A percentile compares a stretch with the other conserved stretches of the same genome.
These are phyloP conservation scores for Saxispiralis lemnorum DNA, from an alignment of 495 filamentous ascomycete species.

Conservation along the genomic window DNA sequence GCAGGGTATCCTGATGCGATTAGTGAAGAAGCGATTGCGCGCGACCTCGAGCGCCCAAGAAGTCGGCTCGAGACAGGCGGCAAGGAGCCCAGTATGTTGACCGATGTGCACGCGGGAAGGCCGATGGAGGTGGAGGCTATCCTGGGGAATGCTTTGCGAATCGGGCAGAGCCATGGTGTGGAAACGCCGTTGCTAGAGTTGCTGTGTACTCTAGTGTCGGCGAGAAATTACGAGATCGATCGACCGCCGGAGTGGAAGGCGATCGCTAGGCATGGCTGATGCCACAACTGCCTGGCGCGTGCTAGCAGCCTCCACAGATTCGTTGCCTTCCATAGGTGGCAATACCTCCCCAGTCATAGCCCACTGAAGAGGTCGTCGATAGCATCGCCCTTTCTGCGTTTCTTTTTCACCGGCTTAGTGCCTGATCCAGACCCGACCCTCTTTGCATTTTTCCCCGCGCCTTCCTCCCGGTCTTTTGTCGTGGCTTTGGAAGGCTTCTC, in stretches of 20 bases:
- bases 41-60: conserved; percentile 25
- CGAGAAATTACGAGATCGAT: conserved; percentile 21
- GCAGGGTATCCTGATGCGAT: conserved; percentile 28
- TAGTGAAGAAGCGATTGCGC: conserved; percentile 25
- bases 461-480: not conserved
- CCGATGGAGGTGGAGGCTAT: conserved; percentile 37
- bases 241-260: conserved; percentile 23
- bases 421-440: not conserved
- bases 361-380: conserved; percentile 47
- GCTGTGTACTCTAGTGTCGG: conserved; percentile 20
- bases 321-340: not conserved
- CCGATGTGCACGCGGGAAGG: conserved; percentile 26
- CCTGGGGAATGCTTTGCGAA: conserved; percentile 31
- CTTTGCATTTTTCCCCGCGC: conserved; percentile 1
- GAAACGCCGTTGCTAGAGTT: conserved; percentile 27
- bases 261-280: conserved; percentile 8
- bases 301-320: not conserved
- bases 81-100: conserved; percentile 33
- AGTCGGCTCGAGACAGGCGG: conserved; percentile 21
- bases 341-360: conserved; percentile 24
- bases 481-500: conserved; percentile 1
- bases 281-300: not conserved
- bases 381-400: conserved; percentile 35
- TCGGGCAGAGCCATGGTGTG: conserved; percentile 29
- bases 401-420: conserved; percentile 19